Base-by-base conservation (phyloP, 2,329 filamentous ascomycete species). In the Stylonectria norvegica region DNA sequence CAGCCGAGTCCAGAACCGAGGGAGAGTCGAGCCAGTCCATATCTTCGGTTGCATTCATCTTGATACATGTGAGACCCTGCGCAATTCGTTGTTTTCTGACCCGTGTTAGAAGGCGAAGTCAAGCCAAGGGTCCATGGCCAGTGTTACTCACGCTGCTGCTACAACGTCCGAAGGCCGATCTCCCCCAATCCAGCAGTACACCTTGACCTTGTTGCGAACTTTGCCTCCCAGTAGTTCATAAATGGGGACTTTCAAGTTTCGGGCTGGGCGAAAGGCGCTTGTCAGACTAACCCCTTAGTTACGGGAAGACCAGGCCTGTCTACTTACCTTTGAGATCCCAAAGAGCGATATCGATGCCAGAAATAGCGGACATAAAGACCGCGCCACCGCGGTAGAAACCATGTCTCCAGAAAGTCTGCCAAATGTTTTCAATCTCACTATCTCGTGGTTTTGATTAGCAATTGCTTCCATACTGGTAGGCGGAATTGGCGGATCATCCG, bases 21-120 rank as follows among this genome's bases (percentile, higher is more conserved):
- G 86, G 86, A 1, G 83, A 84, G 61, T 90, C 86, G 0, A 90
- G 70, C 85, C 85, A 89, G 49, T 78, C 81, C 2, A 89, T 63
- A 47, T 89, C 85, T 55, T 85, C 83, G 0, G 85, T 89, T 5
- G 76, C 86, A 57, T 89, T 89, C 85, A 90, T 89, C 59, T 89
- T 89, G 38, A 89, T 75, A 4, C 76, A 72, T 3, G 68, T 79
- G 56, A 86, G 81, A 0, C 82, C 82, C 60, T 85, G 81, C 9
- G 68, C 66, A n/a, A n/a, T n/a, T n/a, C n/a, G n/a, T n/a, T n/a
- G n/a, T n/a, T n/a, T n/a, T n/a, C n/a, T n/a, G n/a, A n/a, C n/a
- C n/a, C n/a, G n/a, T n/a, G n/a, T n/a, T n/a, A n/a, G n/a, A n/a
- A n/a, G n/a, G n/a, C n/a, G n/a, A n/a, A n/a, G n/a, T n/a, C n/a